Evolutionary conservation across 345 rosid species (phyloP).

Genomic region (Boechera divaricarpa): DNA sequence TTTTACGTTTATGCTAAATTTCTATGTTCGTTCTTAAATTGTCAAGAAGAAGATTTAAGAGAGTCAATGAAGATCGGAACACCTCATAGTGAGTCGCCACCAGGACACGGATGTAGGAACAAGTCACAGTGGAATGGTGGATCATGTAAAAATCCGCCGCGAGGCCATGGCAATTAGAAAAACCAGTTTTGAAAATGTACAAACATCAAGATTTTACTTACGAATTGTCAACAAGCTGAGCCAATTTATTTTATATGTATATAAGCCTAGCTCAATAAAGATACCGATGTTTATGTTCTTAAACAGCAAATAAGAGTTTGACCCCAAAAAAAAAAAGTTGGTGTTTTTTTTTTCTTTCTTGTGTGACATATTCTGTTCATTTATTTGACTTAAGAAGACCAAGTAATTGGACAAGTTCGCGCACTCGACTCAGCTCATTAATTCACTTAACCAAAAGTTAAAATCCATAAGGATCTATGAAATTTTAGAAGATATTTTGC

Average conservation of each 20-base stretch:
- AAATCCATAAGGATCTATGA: no score
- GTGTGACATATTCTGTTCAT: neutral
- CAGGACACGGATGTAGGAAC: neutral
- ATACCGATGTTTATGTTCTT: neutral
- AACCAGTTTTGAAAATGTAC: neutral
- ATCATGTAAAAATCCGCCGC: conserved; percentile 11
- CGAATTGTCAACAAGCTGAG: neutral
- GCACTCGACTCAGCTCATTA: no score
- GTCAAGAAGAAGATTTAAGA: neutral
- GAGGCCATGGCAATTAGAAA: neutral
- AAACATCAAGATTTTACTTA: neutral
- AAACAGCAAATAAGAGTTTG: no score
- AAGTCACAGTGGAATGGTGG: neutral
- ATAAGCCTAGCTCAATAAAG: neutral
- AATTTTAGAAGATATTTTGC: no score
- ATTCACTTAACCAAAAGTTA: no score
- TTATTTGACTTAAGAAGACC: neutral
- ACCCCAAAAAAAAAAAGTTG: no score
- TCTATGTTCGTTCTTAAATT: neutral
- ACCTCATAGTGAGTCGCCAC: conserved; percentile 8
- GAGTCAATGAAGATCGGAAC: neutral
- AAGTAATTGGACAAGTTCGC: no score
- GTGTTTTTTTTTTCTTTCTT: no score
- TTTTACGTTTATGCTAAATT: no score
- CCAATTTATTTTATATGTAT: neutral